Base-by-base conservation (phyloP, 2,329 filamentous ascomycete genomes). In the Ophiocordyceps sinensis region DNA sequence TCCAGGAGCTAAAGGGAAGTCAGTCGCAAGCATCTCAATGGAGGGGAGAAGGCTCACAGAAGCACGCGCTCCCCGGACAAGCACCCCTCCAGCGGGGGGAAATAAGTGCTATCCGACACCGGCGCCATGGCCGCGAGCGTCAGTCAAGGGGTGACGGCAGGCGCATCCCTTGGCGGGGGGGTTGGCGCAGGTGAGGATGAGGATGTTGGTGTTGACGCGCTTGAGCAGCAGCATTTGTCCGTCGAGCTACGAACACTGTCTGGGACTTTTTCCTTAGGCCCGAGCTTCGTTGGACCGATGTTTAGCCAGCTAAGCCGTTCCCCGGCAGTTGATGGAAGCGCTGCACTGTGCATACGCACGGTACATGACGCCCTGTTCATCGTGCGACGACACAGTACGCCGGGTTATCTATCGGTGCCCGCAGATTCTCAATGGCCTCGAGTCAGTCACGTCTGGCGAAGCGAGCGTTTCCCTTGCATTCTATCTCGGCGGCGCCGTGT, bases 51-150 rank as follows among this genome's bases (percentile, higher is more conserved):
- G 42, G 70, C 79, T 59, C 72, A 94, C 83, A 94, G 73, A 54
- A 95, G 70, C 57, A 82, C 73, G 54, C 75, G 75, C 60, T 89
- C 79, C 64, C 85, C 85, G 53, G 76, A 80, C 55, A 96, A 73
- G 65, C 85, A 93, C 58, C 83, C 79, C 63, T 86, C 82, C 62
- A 95, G 71, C 56, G 86, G 77, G 56, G 88, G 85, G 55, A 93
- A 83, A 66, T 88, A 91, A 59, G 74, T 70, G 56, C 69, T 67
- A 65, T 82, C 79, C 55, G 75, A 72, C 57, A 75, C 66, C 63
- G 79, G 72, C 67, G 78, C 81, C 82, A 86, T 87, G 67, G 64
- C 68, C 67, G 60, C 65, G 60, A 64, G 62, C 62, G 65, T 71
- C 65, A 68, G 65, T 63, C 62, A 44, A 53, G 58, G 51, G 54